Evolutionary conservation across 139 green algal genomes (phyloP).

Genomic region (Chlamydomonas sp.): DNA sequence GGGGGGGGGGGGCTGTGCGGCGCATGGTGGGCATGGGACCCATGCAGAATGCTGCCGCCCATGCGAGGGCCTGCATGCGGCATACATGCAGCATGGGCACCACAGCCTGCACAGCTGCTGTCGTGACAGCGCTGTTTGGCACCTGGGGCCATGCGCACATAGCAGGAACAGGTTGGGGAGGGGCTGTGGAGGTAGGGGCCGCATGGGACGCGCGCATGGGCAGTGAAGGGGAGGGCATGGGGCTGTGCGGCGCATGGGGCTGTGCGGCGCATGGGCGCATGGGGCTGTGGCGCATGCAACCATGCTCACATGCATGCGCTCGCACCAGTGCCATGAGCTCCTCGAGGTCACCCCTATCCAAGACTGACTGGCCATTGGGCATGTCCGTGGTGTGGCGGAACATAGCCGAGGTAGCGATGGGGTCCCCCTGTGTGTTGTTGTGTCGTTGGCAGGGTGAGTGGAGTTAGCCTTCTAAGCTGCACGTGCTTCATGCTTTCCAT

Average conservation of each 20-base stretch:
- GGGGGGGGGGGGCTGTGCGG: no score
- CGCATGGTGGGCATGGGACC: no score
- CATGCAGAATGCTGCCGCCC: no score
- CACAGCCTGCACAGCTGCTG: no score
- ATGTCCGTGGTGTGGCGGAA: slow-evolving; percentile 64
- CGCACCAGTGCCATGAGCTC: slow-evolving; percentile 88
- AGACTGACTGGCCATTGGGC: slow-evolving; percentile 49
- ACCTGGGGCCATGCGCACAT: no score
- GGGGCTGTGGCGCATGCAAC: not conserved
- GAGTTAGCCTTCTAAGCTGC: not conserved
- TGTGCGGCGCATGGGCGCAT: no score
- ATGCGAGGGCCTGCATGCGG: no score
- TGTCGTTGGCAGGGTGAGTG: no score
- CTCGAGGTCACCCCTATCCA: slow-evolving; percentile 85
- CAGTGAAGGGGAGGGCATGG: no score
- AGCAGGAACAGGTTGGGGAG: not conserved
- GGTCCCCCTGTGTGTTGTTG: slow-evolving; percentile 10
- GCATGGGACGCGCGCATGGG: not conserved
- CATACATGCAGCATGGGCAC: no score
- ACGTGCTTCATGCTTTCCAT: not conserved
- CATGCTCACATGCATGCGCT: not conserved
- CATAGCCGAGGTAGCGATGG: not conserved
- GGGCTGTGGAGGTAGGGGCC: not conserved
- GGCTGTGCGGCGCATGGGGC: no score
- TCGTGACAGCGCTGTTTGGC: no score